Evolutionary conservation across 495 filamentous ascomycete species (phyloP).

Genomic region (Trichocladium antarcticum): DNA sequence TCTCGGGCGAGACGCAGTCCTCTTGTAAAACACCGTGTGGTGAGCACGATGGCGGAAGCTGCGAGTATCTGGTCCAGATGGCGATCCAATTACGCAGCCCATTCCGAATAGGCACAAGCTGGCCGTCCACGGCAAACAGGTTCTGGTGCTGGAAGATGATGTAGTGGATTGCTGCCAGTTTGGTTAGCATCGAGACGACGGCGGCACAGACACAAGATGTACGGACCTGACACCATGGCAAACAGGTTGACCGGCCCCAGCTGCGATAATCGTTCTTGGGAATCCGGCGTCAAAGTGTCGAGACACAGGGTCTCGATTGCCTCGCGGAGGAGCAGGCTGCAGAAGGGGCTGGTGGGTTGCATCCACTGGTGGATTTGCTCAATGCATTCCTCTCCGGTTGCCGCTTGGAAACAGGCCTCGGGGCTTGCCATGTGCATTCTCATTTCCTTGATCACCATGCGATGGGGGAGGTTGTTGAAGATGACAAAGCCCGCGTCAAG

Average conservation of each 20-base stretch:
- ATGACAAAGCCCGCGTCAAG: slow-evolving; percentile 27
- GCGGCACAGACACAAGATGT: background rate
- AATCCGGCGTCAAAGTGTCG: slow-evolving; percentile 7
- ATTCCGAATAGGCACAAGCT: slow-evolving; percentile 21
- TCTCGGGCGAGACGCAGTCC: slow-evolving; percentile 9
- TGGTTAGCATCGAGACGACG: background rate
- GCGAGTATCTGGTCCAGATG: slow-evolving; percentile 21
- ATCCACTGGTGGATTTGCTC: slow-evolving; percentile 18
- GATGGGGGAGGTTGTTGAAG: slow-evolving; percentile 26
- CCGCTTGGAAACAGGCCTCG: slow-evolving; percentile 23
- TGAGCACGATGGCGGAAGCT: slow-evolving; percentile 4
- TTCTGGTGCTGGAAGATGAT: slow-evolving; percentile 29
- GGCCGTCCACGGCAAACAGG: slow-evolving; percentile 21
- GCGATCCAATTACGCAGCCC: slow-evolving; percentile 23
- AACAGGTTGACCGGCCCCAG: slow-evolving; percentile 25
- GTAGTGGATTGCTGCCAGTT: slow-evolving; percentile 19
- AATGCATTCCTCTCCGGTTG: slow-evolving; percentile 17
- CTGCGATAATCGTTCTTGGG: slow-evolving; percentile 12
- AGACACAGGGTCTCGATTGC: slow-evolving; percentile 19
- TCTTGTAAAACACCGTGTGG: slow-evolving; percentile 16
- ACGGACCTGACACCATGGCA: slow-evolving; percentile 24
- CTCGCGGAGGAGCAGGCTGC: slow-evolving; percentile 19
- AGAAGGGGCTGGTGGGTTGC: slow-evolving; percentile 17
- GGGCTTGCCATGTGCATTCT: slow-evolving; percentile 25
- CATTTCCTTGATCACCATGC: slow-evolving; percentile 30